Percentiles rank a stretch among this genome's conserved stretches.
phyloP scores from a whole-genome alignment of 345 rosid genomes.

The Schrenkiella parvula region DNA sequence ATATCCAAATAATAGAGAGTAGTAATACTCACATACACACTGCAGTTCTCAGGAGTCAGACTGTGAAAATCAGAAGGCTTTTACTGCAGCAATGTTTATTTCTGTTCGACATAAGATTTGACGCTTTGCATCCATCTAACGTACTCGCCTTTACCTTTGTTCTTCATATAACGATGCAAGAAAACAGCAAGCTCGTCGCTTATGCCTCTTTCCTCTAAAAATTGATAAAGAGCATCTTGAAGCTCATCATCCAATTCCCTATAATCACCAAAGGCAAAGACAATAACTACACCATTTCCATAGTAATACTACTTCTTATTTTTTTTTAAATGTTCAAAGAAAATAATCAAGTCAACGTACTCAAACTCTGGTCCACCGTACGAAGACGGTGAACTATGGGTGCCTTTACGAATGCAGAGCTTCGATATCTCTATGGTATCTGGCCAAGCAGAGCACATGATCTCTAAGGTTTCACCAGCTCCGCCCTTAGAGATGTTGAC shows the following conservation, averaged over 20 bases:
- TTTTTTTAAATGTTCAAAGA: not conserved
- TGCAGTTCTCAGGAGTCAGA: not conserved
- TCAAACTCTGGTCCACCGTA: slow-evolving; percentile 74
- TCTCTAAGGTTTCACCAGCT: slow-evolving; percentile 51
- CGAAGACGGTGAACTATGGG: slow-evolving; percentile 28
- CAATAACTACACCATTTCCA: not conserved
- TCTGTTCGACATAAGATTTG: slow-evolving; percentile 58
- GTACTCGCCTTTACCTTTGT: slow-evolving; percentile 64
- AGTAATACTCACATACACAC: slow-evolving; percentile 11
- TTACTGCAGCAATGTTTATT: slow-evolving; percentile 23
- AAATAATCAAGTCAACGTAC: slow-evolving; percentile 38
- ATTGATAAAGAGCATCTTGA: slow-evolving; percentile 61
- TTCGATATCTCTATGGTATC: slow-evolving; percentile 57
- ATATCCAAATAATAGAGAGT: not conserved
- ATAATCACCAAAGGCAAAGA: slow-evolving; percentile 29
- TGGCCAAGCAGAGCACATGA: slow-evolving; percentile 84
- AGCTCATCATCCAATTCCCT: slow-evolving; percentile 85
- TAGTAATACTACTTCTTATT: not conserved
- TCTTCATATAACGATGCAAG: slow-evolving; percentile 73
- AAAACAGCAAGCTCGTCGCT: slow-evolving; percentile 61
- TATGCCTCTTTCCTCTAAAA: slow-evolving; percentile 66
- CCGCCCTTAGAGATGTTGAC: slow-evolving; percentile 62
- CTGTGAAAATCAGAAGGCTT: not conserved
- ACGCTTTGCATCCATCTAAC: slow-evolving; percentile 71
- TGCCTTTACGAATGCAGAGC: slow-evolving; percentile 42